Evolutionary conservation across 1,284 basidiomycete species (phyloP), one percentile per base, ranked within the genome.

Genomic region (Tilletia setariae): DNA sequence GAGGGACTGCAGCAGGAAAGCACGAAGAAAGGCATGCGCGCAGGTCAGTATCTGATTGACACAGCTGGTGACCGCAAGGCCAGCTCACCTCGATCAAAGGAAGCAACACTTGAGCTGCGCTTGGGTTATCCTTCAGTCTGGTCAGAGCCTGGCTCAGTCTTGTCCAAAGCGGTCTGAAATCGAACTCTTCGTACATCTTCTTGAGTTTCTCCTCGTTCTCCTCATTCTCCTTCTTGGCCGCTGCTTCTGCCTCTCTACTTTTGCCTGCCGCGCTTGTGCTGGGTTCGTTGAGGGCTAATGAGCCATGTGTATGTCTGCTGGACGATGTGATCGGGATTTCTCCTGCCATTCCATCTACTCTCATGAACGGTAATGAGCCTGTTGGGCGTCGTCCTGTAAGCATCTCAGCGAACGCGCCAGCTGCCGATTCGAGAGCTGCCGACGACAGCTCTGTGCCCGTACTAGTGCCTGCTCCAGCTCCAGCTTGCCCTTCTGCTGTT

Each of bases 191-290:
- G 70, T 82, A 83, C 30, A 81, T 79, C 62, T 74, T 68, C 23
- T 78, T 75, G 21, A 82, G 73, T 66, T 73, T 69, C 21, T 72
- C 74, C 68, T 79, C 80, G 40, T 79, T 74, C 62, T 79, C 90
- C 79, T 91, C 91, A 92, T 68, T 47, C 68, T 71, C 47, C 59
- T 63, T 44, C 62, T 65, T 40, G 8, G 43, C 59, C 44, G 64
- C 51, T n/a, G 62, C 62, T 21, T 42, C 35, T 1, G 62, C 62
- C n/a, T 63, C 43, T 7, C n/a, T n/a, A 40, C 30, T 63, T 30
- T 59, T 59, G 9, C 23, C 53, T 13, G 53, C 25, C 9, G 53
- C 53, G 23, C 61, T 63, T 1, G 28, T 21, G 9, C 61, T 32
- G 1, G 35, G 61, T 25, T 63, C 61, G 25, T 43, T 2, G 21